phyloP scores from a whole-genome alignment of 2,329 filamentous ascomycete species.

The Talaromyces islandicus region DNA sequence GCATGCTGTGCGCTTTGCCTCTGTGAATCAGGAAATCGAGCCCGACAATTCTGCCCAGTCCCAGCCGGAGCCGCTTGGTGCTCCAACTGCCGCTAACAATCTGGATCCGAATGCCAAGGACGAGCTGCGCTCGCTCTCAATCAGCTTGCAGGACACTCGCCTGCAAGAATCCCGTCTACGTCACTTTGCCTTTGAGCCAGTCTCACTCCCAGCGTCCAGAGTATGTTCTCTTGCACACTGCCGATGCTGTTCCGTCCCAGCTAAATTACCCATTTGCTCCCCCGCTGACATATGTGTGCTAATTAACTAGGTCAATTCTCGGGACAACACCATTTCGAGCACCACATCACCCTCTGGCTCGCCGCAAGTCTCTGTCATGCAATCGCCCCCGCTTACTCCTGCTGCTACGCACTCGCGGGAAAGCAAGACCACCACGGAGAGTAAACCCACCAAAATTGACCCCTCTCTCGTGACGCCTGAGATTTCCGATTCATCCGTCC shows the following conservation, averaged over 20 bases:
- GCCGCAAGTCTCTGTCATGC: conserved; percentile 64
- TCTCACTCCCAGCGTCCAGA: conserved; percentile 65
- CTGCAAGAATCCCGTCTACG: conserved; percentile 79
- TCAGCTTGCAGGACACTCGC: conserved; percentile 64
- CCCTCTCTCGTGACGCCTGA: conserved; percentile 47
- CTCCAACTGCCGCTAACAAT: conserved; percentile 17
- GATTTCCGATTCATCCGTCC: conserved; percentile 46
- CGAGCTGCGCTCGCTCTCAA: conserved; percentile 65
- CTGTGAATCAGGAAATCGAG: conserved; percentile 64
- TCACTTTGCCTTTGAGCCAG: conserved; percentile 82
- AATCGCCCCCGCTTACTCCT: conserved; percentile 85
- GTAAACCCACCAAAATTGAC: conserved; percentile 23
- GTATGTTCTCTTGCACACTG: conserved; percentile 24
- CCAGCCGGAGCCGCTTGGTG: conserved; percentile 5
- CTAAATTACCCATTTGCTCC: too few species aligned
- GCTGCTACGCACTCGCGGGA: conserved; percentile 64
- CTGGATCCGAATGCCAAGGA: conserved; percentile 45
- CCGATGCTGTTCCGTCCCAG: background rate
- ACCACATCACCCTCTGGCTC: conserved; percentile 62
- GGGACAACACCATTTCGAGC: conserved; percentile 55
- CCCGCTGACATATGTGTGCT: conserved; percentile 2
- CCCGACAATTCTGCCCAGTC: conserved; percentile 35
- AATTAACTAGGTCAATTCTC: conserved; percentile 34
- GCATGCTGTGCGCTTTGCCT: conserved; percentile 63
- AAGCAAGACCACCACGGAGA: conserved; percentile 31